Conservation (phyloP, 768 basidiomycete genomes). For the Boletus edulis region DNA sequence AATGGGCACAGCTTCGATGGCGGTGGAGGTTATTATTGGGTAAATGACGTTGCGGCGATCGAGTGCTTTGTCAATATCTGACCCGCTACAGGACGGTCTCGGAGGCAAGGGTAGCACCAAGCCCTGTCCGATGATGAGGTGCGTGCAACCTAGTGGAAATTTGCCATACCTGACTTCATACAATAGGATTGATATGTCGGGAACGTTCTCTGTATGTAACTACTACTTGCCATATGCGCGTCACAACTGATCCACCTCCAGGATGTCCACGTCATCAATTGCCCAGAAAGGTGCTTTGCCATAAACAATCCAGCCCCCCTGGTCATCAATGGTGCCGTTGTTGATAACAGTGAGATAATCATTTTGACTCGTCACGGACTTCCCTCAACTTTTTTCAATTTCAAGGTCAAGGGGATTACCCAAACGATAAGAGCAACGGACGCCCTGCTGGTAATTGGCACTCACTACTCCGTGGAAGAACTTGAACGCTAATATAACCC, state of each 20-base stretch:
- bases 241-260: conserved; percentile 7
- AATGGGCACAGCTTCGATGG: conserved; percentile 42
- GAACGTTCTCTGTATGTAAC: conserved; percentile 34
- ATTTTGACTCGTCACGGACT: background rate
- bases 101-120: conserved; percentile 19
- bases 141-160: background rate
- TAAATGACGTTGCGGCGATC: conserved; percentile 4
- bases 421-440: conserved; percentile 51
- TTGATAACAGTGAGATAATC: conserved; percentile 54
- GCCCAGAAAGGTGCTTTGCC: conserved; percentile 35
- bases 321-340: conserved; percentile 44
- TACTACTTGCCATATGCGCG: background rate
- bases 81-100: conserved; percentile 23
- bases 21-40: conserved; percentile 45
- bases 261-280: conserved; percentile 39
- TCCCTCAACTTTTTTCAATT: background rate
- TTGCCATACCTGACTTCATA: background rate
- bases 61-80: background rate
- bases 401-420: conserved; percentile 48
- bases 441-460: conserved; percentile 40
- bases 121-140: conserved; percentile 42
- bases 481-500: background rate
- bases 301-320: conserved; percentile 28
- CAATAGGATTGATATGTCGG: conserved; percentile 39
- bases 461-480: background rate